Percentiles rank a stretch among this genome's conserved stretches.
Conservation (phyloP, 2,329 filamentous ascomycete genomes). For the Penicillium sp. region DNA sequence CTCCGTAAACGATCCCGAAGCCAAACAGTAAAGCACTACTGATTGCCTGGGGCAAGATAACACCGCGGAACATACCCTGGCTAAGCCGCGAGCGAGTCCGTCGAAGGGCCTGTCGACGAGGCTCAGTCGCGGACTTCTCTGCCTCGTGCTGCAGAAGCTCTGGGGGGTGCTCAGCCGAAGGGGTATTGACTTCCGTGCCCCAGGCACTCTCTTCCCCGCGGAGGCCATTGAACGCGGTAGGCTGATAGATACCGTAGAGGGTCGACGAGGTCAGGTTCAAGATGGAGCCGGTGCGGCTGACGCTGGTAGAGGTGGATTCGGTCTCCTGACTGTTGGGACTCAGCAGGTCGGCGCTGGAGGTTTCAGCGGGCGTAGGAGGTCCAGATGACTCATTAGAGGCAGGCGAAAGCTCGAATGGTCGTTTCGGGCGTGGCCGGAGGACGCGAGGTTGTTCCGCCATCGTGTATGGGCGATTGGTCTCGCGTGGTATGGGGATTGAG, state of each 20-base stretch:
- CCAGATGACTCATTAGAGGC: conserved; percentile 42
- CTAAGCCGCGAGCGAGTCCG: conserved; percentile 35
- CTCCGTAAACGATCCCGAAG: conserved; percentile 77
- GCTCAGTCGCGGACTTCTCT: conserved; percentile 36
- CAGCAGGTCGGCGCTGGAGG: conserved; percentile 32
- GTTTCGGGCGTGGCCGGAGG: conserved; percentile 64
- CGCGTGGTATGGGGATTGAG: background rate
- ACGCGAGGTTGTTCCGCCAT: conserved; percentile 49
- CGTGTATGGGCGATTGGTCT: conserved; percentile 8
- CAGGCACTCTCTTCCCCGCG: conserved; percentile 65
- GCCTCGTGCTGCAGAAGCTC: conserved; percentile 22
- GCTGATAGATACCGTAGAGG: conserved; percentile 83
- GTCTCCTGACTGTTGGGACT: conserved; percentile 26
- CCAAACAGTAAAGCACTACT: conserved; percentile 65
- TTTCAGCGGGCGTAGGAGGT: conserved; percentile 39
- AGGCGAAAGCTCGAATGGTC: conserved; percentile 61
- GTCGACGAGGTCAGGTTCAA: conserved; percentile 86
- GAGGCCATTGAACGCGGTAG: conserved; percentile 53
- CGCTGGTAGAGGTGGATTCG: conserved; percentile 36
- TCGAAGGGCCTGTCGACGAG: conserved; percentile 26
- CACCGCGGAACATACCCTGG: conserved; percentile 37
- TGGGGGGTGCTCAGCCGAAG: conserved; percentile 43
- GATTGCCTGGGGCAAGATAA: conserved; percentile 51
- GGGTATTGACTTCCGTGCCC: conserved; percentile 71
- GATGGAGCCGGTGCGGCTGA: conserved; percentile 69